Evolutionary conservation across 805 yeast genomes (phyloP), one percentile per base, ranked within the genome.

Genomic region (Pichia gijzeniarum): DNA sequence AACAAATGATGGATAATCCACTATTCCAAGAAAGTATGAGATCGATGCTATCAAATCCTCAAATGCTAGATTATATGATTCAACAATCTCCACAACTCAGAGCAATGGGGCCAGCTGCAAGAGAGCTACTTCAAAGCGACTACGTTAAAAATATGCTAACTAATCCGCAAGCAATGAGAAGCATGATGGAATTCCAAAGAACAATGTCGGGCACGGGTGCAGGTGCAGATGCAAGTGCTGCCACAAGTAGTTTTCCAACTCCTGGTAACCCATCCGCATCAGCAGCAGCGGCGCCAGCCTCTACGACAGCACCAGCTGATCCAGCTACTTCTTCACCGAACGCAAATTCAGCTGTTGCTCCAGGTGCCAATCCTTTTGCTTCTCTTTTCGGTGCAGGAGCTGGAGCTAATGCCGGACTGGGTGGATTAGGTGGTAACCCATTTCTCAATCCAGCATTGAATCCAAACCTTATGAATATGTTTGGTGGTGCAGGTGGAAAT

Each of bases 41-140:
- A 60, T 80, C 84, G 41, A 77, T 86, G 84, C 70, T 89, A 41
- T 76, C 82, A 37, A 85, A 90, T 65, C 96, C 97, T 2, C 90
- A 85, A 62, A 83, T 89, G 90, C 61, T 87, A 41, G 95, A 88
- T 55, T 80, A 71, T 60, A 64, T 90, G 72, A 86, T 89, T 57
- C 77, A 79, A 56, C 86, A 84, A 59, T 82, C 84, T 47, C 96
- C 97, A 7, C 89, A 83, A 59, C 71, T 89, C 58, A 78, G 91
- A 49, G 76, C 80, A 5, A 77, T 87, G 89, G 95, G 95, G 12
- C 96, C 96, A 7, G 87, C 84, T 60, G 90, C 85, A 19, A 77
- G 96, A 58, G 79, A 85, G 61, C 73, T 89, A 81, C 66, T 91
- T 56, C 95, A 85, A 63, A 80, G 83, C 60, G 95, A 91, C 14